A percentile compares a stretch with the other conserved stretches of the same genome.
These are phyloP conservation scores for Aspergillus cavernicola DNA, from an alignment of 495 filamentous ascomycete genomes.

Conservation along the genomic window DNA sequence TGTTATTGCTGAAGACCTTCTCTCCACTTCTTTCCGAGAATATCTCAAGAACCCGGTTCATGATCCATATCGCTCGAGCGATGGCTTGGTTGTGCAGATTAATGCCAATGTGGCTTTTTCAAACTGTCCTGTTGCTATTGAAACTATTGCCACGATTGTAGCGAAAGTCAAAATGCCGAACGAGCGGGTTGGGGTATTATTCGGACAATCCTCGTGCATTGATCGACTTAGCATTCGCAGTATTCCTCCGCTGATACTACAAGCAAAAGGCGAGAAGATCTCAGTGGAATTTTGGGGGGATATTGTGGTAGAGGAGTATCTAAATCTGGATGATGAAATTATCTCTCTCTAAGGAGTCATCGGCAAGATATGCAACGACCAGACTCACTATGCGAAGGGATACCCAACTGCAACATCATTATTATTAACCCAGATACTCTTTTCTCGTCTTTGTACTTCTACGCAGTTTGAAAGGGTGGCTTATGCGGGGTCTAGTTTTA, in stretches of 20 bases:
- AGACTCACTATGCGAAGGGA: neutral
- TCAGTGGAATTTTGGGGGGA: constrained; percentile 16
- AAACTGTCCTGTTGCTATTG: no score
- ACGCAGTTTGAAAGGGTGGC: no score
- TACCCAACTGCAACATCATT: neutral
- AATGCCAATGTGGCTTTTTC: no score
- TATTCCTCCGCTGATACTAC: constrained; percentile 16
- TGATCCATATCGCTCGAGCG: no score
- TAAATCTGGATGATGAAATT: constrained; percentile 7
- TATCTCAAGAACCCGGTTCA: no score
- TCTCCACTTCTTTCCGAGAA: no score
- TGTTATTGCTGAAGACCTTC: no score
- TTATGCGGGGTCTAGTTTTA: no score
- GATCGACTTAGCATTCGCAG: constrained; percentile 11
- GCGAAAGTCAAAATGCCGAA: constrained; percentile 13
- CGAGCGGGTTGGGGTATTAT: constrained; percentile 14
- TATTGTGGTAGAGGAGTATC: constrained; percentile 15
- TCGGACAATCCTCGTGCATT: constrained; percentile 16
- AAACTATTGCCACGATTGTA: neutral
- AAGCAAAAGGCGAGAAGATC: constrained; percentile 15
- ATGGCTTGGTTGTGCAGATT: no score
- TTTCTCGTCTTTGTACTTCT: neutral
- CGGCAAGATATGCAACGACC: neutral
- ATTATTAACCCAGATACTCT: neutral
- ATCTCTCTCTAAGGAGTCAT: constrained; percentile 1